Percentiles rank a stretch among this genome's conserved stretches.
These are phyloP conservation scores for Phoma sp. DNA, from an alignment of 2,329 filamentous ascomycete genomes.

Conservation along the genomic window DNA sequence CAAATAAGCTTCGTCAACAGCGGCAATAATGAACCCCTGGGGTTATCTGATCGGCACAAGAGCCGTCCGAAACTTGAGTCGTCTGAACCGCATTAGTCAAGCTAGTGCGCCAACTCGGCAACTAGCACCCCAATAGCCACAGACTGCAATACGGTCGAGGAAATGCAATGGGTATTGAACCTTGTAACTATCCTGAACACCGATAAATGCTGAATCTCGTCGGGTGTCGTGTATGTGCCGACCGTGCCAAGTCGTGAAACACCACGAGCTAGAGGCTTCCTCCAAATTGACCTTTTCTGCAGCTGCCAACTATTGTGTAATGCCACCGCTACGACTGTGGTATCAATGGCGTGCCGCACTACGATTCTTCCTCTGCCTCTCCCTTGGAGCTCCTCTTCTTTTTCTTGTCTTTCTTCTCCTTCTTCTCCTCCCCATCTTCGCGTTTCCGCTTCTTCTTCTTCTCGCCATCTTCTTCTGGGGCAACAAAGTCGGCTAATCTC, in stretches of 20 bases:
- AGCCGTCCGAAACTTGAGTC: constrained; percentile 26
- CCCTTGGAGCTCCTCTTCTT: constrained; percentile 42
- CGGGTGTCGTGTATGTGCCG: background rate
- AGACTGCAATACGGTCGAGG: background rate
- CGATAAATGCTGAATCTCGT: constrained; percentile 27
- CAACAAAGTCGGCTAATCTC: constrained; percentile 83
- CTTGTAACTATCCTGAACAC: constrained; percentile 33
- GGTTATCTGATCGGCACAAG: constrained; percentile 1
- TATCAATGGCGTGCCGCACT: background rate
- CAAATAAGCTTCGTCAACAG: constrained; percentile 2
- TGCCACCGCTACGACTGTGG: background rate
- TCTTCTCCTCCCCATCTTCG: constrained; percentile 60
- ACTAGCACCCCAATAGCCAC: background rate
- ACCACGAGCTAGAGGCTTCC: no score
- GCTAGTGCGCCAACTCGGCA: constrained; percentile 9
- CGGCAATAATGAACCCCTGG: constrained; percentile 16
- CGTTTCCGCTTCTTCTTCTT: constrained; percentile 55
- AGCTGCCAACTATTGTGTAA: background rate
- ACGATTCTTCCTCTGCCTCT: constrained; percentile 33
- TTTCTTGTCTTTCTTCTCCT: constrained; percentile 50
- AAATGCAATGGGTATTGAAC: constrained; percentile 30
- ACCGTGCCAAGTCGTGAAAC: background rate
- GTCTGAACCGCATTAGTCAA: constrained; percentile 15
- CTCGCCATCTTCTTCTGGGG: constrained; percentile 76
- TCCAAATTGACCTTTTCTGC: background rate